phyloP scores from a whole-genome alignment of 768 basidiomycete species.

The Calocybe gangraenosa region DNA sequence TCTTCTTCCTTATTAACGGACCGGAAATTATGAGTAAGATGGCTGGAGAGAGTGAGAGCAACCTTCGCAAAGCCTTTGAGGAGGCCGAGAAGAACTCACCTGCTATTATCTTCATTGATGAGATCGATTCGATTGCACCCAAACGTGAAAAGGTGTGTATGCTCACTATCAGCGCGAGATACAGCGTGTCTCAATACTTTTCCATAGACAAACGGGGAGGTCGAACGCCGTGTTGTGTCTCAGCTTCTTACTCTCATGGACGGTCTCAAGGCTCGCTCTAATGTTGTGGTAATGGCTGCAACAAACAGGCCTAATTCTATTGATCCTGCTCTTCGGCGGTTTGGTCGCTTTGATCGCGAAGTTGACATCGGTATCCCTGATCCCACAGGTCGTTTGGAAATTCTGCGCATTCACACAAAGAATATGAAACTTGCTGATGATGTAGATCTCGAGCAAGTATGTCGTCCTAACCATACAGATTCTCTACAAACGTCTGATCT shows the following conservation, averaged over 20 bases:
- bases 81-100: conserved; percentile 99
- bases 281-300: conserved; percentile 99
- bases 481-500: conserved; percentile 5
- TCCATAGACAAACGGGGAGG: conserved; percentile 93
- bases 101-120: conserved; percentile 99
- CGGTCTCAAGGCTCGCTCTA: conserved; percentile 96
- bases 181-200: conserved; percentile 1
- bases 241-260: conserved; percentile 99
- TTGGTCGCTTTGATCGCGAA: conserved; percentile 99
- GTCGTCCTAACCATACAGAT: conserved; percentile 1
- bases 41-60: conserved; percentile 98
- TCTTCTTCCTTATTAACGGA: conserved; percentile 99
- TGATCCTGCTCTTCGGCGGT: conserved; percentile 96
- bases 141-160: conserved; percentile 92
- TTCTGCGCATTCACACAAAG: conserved; percentile 99
- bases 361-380: conserved; percentile 99
- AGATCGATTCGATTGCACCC: conserved; percentile 98
- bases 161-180: background rate
- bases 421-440: conserved; percentile 99
- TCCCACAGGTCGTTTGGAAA: conserved; percentile 97
- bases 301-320: conserved; percentile 99
- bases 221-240: conserved; percentile 98
- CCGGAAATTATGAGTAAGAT: conserved; percentile 99
- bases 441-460: conserved; percentile 92
- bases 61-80: conserved; percentile 97